A percentile compares a stretch with the other conserved stretches of the same genome.
These are phyloP conservation scores for Podila epigama DNA, from an alignment of 192 early-diverging fungal species.

Conservation along the genomic window DNA sequence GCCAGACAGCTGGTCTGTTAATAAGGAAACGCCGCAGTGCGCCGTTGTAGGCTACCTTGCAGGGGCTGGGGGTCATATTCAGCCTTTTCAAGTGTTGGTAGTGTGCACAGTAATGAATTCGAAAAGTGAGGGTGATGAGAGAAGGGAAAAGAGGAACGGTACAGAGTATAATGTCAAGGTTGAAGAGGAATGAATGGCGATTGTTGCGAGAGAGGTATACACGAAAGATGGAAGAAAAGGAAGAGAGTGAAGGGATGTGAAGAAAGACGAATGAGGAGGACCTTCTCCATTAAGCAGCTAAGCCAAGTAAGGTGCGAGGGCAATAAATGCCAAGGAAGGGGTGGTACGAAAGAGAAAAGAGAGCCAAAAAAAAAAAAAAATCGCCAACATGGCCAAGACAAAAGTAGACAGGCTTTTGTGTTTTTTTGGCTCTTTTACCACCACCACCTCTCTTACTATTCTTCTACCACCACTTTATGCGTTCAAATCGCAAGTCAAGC, in stretches of 20 bases:
- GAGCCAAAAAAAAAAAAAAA: not conserved
- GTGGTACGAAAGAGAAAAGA: not conserved
- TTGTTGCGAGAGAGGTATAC: not conserved
- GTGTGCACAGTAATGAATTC: not conserved
- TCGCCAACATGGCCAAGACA: not conserved
- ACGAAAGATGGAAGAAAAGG: not conserved
- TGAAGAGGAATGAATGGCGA: too few relatives aligned
- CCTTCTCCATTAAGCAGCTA: too few relatives aligned
- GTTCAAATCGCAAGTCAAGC: too few relatives aligned
- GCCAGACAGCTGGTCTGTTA: constrained; percentile 21
- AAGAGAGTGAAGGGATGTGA: not conserved
- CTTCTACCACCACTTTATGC: not conserved
- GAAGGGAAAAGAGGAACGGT: not conserved
- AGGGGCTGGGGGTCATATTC: constrained; percentile 26
- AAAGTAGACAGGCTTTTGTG: not conserved
- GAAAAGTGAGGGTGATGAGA: not conserved
- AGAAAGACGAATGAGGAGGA: not conserved
- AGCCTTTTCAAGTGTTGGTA: constrained; percentile 15
- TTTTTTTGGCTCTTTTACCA: too few relatives aligned
- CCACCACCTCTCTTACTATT: too few relatives aligned
- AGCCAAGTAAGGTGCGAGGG: too few relatives aligned
- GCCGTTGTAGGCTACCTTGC: constrained; percentile 36
- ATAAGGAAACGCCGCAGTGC: constrained; percentile 35
- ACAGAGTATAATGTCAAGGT: not conserved
- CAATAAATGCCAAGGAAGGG: too few relatives aligned